Conservation (phyloP, 2,329 filamentous ascomycete species). For the Mycosphaerella arachidis region DNA sequence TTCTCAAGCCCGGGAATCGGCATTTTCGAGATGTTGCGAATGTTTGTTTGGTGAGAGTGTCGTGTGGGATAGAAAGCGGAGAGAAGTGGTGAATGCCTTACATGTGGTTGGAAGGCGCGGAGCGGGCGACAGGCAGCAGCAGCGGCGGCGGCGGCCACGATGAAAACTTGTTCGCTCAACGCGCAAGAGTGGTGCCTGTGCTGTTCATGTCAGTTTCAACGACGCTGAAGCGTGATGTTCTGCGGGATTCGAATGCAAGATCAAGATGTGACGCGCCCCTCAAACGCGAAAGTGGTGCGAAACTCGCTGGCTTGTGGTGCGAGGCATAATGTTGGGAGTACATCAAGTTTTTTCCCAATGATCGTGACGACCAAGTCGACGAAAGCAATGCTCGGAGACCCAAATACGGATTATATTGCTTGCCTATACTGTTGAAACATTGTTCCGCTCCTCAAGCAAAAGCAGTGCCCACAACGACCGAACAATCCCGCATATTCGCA, state of each 20-base stretch:
- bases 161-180: background rate
- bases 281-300: too few relatives aligned
- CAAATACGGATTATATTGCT: too few relatives aligned
- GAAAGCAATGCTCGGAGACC: too few relatives aligned
- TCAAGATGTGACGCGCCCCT: too few relatives aligned
- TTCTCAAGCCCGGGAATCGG: constrained; percentile 54
- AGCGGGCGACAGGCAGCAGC: background rate
- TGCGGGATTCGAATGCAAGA: too few relatives aligned
- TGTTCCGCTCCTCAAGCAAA: background rate
- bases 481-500: constrained; percentile 15
- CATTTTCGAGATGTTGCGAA: background rate
- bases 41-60: background rate
- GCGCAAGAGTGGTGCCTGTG: background rate
- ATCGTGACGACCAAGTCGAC: too few relatives aligned
- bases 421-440: background rate
- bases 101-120: background rate
- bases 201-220: too few relatives aligned
- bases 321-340: too few relatives aligned
- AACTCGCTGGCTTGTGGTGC: too few relatives aligned
- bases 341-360: too few relatives aligned
- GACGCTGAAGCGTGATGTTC: too few relatives aligned
- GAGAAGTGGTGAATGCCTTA: background rate
- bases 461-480: constrained; percentile 4
- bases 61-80: background rate
- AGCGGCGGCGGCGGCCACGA: background rate